Base-by-base conservation (phyloP, 768 basidiomycete species). In the Amanita rimosa region DNA sequence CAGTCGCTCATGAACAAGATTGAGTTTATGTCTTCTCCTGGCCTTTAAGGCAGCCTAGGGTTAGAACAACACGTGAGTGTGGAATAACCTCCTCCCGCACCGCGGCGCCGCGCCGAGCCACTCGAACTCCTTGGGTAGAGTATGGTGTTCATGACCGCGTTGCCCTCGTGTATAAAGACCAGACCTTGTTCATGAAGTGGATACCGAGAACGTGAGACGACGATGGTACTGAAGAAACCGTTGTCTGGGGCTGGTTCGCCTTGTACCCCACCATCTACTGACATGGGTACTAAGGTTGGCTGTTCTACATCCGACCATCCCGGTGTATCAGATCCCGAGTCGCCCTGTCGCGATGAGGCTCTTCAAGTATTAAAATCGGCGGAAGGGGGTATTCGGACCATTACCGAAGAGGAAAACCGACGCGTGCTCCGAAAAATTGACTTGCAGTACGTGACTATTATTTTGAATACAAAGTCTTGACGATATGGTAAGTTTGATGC, bases 401-500 rank as follows among this genome's bases (percentile, higher is more conserved):
- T 62, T 24, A 58, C 57, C 0, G 57, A 56, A 2, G 54, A 60
- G 33, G 62, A 65, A 22, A 57, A 63, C 48, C 53, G 52, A 6
- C 50, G 52, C 4, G 52, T 63, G 26, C 54, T 62, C 22, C 44
- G 37, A 16, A 62, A 59, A 44, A 65, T 65, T 17, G 64, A 65
- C 47, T 40, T 56, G 43, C 57, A 60, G 64, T 65, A 49, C 52
- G 53, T 26, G 13, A 4, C 13, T n/a, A 13, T n/a, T 13, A 6
- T 3, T 41, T 9, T 21, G 9, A 11, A 39, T 2, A 43, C 33
- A 9, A 14, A 6, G 19, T 26, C 35, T 31, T 33, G 22, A 14
- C 17, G 11, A 34, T 26, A 35, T 27, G 22, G 19, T 6, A 41
- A 65, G 64, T 40, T 51, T 65, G 14, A 62, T 65, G 62, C 64